Percentiles rank a stretch among this genome's conserved stretches.
phyloP scores from a whole-genome alignment of 768 basidiomycete genomes.

The Serendipita sp. region DNA sequence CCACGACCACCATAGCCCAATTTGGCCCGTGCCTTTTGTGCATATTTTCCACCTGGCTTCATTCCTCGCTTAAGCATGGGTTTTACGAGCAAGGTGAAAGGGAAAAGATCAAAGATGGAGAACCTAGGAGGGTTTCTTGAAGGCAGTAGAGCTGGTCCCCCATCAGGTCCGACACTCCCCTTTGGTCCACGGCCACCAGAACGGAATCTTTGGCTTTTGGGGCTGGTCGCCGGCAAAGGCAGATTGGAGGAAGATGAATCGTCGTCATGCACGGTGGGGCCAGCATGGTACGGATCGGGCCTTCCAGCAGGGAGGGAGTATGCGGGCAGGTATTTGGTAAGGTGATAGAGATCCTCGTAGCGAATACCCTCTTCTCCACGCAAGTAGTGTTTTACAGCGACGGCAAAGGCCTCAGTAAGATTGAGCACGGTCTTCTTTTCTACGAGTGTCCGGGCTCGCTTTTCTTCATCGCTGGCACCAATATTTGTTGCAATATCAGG shows the following conservation, averaged over 20 bases:
- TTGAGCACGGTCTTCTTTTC: conserved; percentile 59
- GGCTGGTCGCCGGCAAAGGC: background rate
- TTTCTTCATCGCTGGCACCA: conserved; percentile 17
- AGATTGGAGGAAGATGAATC: background rate
- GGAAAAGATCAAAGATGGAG: conserved; percentile 47
- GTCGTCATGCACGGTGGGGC: background rate
- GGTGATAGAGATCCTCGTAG: conserved; percentile 31
- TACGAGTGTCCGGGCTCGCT: conserved; percentile 33
- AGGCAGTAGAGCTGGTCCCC: conserved; percentile 35
- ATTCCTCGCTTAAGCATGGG: conserved; percentile 31
- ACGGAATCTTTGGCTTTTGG: background rate
- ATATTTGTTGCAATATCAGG: conserved; percentile 19
- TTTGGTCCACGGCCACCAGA: background rate
- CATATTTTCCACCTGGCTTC: conserved; percentile 46
- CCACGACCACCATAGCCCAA: conserved; percentile 14
- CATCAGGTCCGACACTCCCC: conserved; percentile 18
- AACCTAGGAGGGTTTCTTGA: conserved; percentile 42
- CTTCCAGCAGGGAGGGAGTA: conserved; percentile 13
- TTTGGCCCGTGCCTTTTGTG: conserved; percentile 36
- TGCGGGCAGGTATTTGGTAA: conserved; percentile 56
- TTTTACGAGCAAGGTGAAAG: conserved; percentile 43
- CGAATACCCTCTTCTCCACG: conserved; percentile 31
- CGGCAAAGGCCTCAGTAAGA: conserved; percentile 43
- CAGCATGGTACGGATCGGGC: conserved; percentile 1
- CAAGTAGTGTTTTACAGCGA: conserved; percentile 55